Evolutionary conservation across 1,139 yeast genomes (phyloP).

Genomic region (Candida glucosophila): DNA sequence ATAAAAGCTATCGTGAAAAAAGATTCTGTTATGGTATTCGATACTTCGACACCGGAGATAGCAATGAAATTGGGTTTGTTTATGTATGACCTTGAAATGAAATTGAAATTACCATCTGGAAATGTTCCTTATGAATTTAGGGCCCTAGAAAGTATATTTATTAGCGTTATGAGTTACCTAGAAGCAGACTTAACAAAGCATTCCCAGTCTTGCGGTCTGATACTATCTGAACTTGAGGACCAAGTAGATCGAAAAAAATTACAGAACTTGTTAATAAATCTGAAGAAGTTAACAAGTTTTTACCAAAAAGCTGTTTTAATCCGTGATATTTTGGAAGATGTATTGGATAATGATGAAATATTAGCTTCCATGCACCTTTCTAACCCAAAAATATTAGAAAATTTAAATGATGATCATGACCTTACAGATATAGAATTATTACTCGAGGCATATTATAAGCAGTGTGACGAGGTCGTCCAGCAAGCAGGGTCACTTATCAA

Average conservation of each 20-base stretch:
- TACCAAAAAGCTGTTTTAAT: conserved; percentile 78
- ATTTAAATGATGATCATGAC: conserved; percentile 14
- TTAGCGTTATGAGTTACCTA: conserved; percentile 73
- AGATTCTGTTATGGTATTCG: conserved; percentile 77
- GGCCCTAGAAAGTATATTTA: conserved; percentile 81
- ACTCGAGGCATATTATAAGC: conserved; percentile 86
- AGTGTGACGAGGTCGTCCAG: conserved; percentile 94
- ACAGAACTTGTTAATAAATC: conserved; percentile 69
- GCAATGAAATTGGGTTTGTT: conserved; percentile 64
- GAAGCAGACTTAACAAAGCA: conserved; percentile 82
- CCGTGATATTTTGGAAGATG: conserved; percentile 77
- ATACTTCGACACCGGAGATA: conserved; percentile 50
- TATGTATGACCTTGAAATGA: conserved; percentile 80
- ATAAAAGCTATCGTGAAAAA: conserved; percentile 80
- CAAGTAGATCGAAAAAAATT: conserved; percentile 78
- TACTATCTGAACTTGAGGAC: conserved; percentile 74
- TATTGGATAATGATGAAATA: conserved; percentile 85
- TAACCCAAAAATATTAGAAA: conserved; percentile 14
- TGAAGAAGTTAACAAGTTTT: conserved; percentile 73
- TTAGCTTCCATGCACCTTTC: conserved; percentile 77
- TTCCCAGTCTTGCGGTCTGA: conserved; percentile 62
- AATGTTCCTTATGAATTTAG: conserved; percentile 65
- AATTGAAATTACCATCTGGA: conserved; percentile 42
- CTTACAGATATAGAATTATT: conserved; percentile 82
- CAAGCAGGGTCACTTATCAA: conserved; percentile 76